A percentile compares a stretch with the other conserved stretches of the same genome.
Evolutionary conservation across 2,329 filamentous ascomycete species (phyloP).

Genomic region (Thermothelomyces thermophilus): DNA sequence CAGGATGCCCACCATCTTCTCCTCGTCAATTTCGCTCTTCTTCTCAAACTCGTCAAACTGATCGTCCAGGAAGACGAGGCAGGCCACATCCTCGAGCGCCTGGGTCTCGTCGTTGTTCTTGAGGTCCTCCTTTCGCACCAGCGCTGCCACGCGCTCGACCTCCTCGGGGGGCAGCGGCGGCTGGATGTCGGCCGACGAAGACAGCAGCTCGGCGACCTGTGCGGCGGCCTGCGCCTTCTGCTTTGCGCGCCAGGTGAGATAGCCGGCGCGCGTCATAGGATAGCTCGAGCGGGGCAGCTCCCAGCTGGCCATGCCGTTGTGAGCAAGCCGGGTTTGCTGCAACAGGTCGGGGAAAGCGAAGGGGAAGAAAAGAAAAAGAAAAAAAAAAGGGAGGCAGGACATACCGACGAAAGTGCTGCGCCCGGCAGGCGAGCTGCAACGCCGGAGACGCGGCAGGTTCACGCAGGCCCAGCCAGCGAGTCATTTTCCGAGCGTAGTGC

Average conservation of each 20-base stretch:
- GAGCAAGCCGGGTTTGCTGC: neutral
- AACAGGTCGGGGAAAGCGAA: neutral
- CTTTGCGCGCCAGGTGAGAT: slow-evolving; percentile 71
- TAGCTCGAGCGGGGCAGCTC: slow-evolving; percentile 69
- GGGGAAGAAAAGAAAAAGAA: neutral
- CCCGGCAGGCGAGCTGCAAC: slow-evolving; percentile 69
- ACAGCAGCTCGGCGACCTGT: slow-evolving; percentile 50
- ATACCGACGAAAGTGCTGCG: slow-evolving; percentile 71
- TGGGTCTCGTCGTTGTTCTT: slow-evolving; percentile 57
- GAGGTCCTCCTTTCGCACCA: slow-evolving; percentile 74
- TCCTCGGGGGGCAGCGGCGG: slow-evolving; percentile 42
- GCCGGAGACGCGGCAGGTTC: slow-evolving; percentile 56
- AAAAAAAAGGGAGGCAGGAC: neutral
- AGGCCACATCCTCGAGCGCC: slow-evolving; percentile 77
- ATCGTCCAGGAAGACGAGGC: slow-evolving; percentile 80
- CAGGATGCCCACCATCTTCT: slow-evolving; percentile 66
- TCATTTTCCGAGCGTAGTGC: slow-evolving; percentile 77
- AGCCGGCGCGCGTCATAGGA: slow-evolving; percentile 68
- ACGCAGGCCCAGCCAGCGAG: slow-evolving; percentile 59
- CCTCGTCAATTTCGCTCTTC: slow-evolving; percentile 60
- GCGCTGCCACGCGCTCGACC: slow-evolving; percentile 55
- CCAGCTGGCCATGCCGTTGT: slow-evolving; percentile 47
- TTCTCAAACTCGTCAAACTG: slow-evolving; percentile 76
- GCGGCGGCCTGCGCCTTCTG: slow-evolving; percentile 59
- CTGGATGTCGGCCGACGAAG: slow-evolving; percentile 30